A percentile compares a stretch with the other conserved stretches of the same genome.
These are phyloP conservation scores for Saccharomyces kudriavzevii DNA, from an alignment of 805 yeast genomes.

Conservation along the genomic window DNA sequence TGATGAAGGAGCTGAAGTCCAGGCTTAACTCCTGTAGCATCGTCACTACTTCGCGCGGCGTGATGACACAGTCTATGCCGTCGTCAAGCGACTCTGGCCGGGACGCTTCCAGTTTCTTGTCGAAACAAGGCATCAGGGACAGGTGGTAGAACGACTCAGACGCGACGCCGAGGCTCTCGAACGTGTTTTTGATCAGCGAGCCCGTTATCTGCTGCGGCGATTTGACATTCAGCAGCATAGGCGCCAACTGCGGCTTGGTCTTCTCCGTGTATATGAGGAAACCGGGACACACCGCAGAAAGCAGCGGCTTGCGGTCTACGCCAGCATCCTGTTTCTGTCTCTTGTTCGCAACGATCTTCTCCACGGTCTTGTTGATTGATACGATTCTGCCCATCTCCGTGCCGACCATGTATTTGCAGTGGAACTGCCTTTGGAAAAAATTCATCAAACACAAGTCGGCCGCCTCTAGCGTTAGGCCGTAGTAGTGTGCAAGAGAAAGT, in stretches of 20 bases:
- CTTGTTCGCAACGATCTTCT: slow-evolving; percentile 27
- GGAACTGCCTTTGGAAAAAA: slow-evolving; percentile 47
- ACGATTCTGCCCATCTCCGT: slow-evolving; percentile 73
- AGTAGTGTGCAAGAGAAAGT: slow-evolving; percentile 70
- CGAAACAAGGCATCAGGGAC: slow-evolving; percentile 94
- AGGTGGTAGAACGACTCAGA: slow-evolving; percentile 58
- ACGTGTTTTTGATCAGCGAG: slow-evolving; percentile 51
- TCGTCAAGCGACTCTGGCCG: slow-evolving; percentile 46
- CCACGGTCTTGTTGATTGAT: slow-evolving; percentile 45
- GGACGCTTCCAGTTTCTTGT: slow-evolving; percentile 90
- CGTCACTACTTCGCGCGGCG: slow-evolving; percentile 79
- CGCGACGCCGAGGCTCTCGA: slow-evolving; percentile 22
- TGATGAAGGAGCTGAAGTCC: slow-evolving; percentile 24
- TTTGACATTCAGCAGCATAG: slow-evolving; percentile 62
- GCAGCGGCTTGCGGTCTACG: slow-evolving; percentile 36
- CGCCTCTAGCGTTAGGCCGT: slow-evolving; percentile 38
- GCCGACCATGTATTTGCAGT: slow-evolving; percentile 72
- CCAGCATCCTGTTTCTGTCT: slow-evolving; percentile 1
- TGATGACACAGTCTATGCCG: slow-evolving; percentile 84
- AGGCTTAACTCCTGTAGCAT: slow-evolving; percentile 50
- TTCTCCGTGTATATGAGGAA: slow-evolving; percentile 95
- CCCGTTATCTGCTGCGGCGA: slow-evolving; percentile 96
- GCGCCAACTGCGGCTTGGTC: slow-evolving; percentile 80
- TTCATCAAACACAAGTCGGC: slow-evolving; percentile 56
- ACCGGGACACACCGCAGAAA: slow-evolving; percentile 86